Base-by-base conservation (phyloP, 1,284 basidiomycete species). In the Omphalotus olearius region DNA sequence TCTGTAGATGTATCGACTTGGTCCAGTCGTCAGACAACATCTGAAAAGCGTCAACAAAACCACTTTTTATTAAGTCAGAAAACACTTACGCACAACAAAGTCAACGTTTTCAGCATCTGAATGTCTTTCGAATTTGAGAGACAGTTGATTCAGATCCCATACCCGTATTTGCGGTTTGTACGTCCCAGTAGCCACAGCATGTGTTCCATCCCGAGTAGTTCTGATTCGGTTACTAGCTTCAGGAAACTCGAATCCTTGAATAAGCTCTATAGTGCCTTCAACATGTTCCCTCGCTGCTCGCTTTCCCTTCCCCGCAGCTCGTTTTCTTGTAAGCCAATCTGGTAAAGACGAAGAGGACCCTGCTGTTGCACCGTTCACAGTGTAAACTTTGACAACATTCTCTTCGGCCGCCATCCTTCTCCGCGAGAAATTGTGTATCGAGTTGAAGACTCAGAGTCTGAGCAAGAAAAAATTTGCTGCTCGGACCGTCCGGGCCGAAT, bases 11-110 rank as follows among this genome's bases (percentile, higher is more conserved):
- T 53, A 98, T 79, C n/a, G 90, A 89, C 70, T 99, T 99, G 14
- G 96, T 99, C 97, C 97, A 99, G 74, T 99, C 97, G 65, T 93
- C 88, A 0, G 95, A 98, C 9, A 99, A 78, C 64, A 95, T 88
- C 94, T 97, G 67, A 10, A 51, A 40, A 99, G 78, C 64, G 95
- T 88, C 94, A 96, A 67, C 11, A 39, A 35, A 37, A 23, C 43
- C 37, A 47, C 53, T 13, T 10, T 28, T 47, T 46, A 49, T 38
- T 47, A 35, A 25, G 40, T 48, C 50, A 54, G 37, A 18, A 46
- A 45, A 51, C 38, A 82, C 79, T 78, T 67, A 89, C 91, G 80
- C 74, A 97, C 93, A 74, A 88, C 78, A 72, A 99, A 99, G 68
- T 99, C 97, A 57, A 99, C 88, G 68, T 98, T 99, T 75, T 99